These are phyloP conservation scores for Hypoxylon sp. DNA, from an alignment of 2,329 filamentous ascomycete species.

Conservation along the genomic window DNA sequence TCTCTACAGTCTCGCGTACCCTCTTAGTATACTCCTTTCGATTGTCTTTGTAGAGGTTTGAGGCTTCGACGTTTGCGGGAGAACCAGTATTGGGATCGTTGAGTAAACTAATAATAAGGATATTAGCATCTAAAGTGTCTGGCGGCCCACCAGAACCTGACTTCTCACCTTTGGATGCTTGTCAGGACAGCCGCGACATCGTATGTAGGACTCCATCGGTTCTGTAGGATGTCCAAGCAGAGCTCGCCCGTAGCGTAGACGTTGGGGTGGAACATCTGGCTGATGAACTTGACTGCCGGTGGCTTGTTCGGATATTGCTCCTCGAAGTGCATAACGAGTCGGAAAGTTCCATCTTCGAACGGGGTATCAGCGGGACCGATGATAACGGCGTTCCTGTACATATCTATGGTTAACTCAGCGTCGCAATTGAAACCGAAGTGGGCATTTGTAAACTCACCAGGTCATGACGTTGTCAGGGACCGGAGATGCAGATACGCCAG, in stretches of 20 bases:
- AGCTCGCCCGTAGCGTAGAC: constrained; percentile 97
- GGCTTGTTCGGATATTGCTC: constrained; percentile 99
- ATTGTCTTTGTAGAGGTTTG: constrained; percentile 98
- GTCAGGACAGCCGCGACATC: constrained; percentile 97
- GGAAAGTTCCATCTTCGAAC: constrained; percentile 97
- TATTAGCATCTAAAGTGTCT: constrained; percentile 18
- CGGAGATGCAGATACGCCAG: constrained; percentile 94
- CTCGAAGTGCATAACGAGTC: constrained; percentile 98
- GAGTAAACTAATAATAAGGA: constrained; percentile 73
- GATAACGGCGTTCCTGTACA: constrained; percentile 92
- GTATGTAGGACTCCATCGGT: constrained; percentile 98
- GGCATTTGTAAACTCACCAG: constrained; percentile 69
- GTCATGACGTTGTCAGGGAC: constrained; percentile 98
- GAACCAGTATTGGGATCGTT: constrained; percentile 99
- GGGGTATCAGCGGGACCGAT: constrained; percentile 97
- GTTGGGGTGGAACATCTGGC: constrained; percentile 99
- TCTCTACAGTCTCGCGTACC: constrained; percentile 96
- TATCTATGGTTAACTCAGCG: constrained; percentile 45
- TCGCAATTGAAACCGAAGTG: constrained; percentile 25
- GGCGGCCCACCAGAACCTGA: background rate
- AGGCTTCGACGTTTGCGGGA: constrained; percentile 96
- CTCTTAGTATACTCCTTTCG: constrained; percentile 95
- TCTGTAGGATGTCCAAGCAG: constrained; percentile 96
- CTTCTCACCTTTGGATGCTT: constrained; percentile 88
- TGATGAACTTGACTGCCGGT: constrained; percentile 97